Conservation (phyloP, 768 basidiomycete species). For the Astraeus odoratus region DNA sequence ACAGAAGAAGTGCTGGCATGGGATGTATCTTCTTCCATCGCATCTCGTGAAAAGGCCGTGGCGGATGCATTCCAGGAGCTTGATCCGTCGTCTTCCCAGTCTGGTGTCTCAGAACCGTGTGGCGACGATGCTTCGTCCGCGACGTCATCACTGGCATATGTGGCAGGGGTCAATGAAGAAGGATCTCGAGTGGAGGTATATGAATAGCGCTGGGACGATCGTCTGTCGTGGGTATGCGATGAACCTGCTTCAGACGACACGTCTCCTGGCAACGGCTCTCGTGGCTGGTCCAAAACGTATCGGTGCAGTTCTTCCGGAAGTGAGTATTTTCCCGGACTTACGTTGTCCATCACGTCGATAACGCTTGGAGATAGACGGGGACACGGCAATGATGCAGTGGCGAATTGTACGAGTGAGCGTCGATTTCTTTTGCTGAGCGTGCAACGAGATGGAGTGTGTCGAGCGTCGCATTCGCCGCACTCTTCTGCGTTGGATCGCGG, state of each 20-base stretch:
- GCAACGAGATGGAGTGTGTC: conserved; percentile 8
- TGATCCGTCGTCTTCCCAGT: conserved; percentile 1
- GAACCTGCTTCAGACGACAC: conserved; percentile 3
- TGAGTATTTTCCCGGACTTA: conserved; percentile 5
- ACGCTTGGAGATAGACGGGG: neutral
- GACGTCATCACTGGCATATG: conserved; percentile 2
- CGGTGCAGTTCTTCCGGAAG: conserved; percentile 7
- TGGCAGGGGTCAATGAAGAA: conserved; percentile 5
- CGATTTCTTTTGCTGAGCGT: conserved; percentile 11
- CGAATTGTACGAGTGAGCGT: conserved; percentile 11
- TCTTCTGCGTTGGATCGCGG: conserved; percentile 5
- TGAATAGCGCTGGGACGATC: conserved; percentile 1
- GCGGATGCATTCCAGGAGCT: conserved; percentile 3
- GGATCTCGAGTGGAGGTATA: neutral
- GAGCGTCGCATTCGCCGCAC: conserved; percentile 18
- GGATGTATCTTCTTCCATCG: neutral
- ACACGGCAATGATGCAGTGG: conserved; percentile 4
- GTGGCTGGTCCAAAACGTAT: conserved; percentile 2
- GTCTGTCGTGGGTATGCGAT: conserved; percentile 5
- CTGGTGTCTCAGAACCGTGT: neutral
- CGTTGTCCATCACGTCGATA: conserved; percentile 8
- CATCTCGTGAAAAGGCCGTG: neutral
- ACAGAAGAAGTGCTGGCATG: conserved; percentile 18
- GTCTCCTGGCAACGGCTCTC: conserved; percentile 1
- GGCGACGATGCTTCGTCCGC: conserved; percentile 1